These are phyloP conservation scores for Suillus sp. DNA, from an alignment of 768 basidiomycete genomes.

Conservation along the genomic window DNA sequence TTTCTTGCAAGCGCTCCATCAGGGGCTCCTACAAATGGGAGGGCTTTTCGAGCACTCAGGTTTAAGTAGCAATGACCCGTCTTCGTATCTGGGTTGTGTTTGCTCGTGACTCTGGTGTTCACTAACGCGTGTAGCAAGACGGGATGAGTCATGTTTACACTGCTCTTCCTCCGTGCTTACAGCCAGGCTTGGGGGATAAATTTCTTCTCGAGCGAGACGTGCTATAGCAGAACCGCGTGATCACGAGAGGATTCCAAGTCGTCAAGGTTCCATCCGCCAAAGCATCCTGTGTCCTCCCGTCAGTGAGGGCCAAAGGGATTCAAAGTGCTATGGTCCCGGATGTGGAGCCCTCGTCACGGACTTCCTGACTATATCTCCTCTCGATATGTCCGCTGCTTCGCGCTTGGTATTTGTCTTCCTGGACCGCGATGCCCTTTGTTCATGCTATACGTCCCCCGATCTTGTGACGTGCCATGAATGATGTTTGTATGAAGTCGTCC, in stretches of 20 bases:
- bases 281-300: constrained; percentile 8
- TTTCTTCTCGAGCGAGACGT: constrained; percentile 8
- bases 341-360: constrained; percentile 16
- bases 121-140: constrained; percentile 11
- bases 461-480: constrained; percentile 11
- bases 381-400: constrained; percentile 23
- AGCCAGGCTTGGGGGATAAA: constrained; percentile 8
- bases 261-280: constrained; percentile 12
- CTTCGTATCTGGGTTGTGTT: background rate
- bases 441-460: constrained; percentile 10
- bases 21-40: constrained; percentile 21
- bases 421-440: constrained; percentile 26
- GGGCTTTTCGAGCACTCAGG: constrained; percentile 10
- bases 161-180: constrained; percentile 10
- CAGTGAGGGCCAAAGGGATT: constrained; percentile 8
- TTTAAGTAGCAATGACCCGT: constrained; percentile 10
- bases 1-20: constrained; percentile 50
- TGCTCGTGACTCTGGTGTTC: constrained; percentile 10
- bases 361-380: constrained; percentile 26
- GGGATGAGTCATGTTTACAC: constrained; percentile 8
- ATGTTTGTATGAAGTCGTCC: constrained; percentile 5
- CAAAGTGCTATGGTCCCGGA: constrained; percentile 5
- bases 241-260: constrained; percentile 11
- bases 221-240: constrained; percentile 12
- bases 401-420: constrained; percentile 26